Evolutionary conservation across 2,329 filamentous ascomycete species (phyloP).

Genomic region (Catunica adiposa): DNA sequence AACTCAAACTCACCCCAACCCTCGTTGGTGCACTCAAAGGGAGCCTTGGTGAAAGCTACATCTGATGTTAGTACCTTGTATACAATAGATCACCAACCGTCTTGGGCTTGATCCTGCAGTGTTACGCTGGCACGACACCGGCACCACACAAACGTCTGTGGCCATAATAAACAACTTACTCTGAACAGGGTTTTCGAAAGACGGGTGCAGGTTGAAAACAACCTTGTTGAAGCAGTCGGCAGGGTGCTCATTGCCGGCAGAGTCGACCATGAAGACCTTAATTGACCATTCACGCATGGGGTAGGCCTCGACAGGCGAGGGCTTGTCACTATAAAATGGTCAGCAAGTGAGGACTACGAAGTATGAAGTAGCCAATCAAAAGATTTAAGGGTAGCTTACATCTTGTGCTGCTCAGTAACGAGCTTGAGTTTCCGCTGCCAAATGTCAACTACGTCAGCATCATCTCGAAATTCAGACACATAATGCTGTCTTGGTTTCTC

Average conservation of each 20-base stretch:
- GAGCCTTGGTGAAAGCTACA: constrained; percentile 62
- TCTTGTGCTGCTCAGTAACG: constrained; percentile 76
- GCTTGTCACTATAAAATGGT: constrained; percentile 46
- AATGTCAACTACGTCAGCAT: constrained; percentile 19
- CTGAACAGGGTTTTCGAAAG: constrained; percentile 74
- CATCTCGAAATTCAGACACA: neutral
- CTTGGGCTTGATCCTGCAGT: neutral
- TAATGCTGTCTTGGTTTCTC: neutral
- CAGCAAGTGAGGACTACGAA: neutral
- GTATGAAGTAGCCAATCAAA: neutral
- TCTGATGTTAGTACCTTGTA: neutral
- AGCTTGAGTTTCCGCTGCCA: constrained; percentile 78
- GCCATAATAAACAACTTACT: constrained; percentile 39
- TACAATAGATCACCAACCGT: neutral
- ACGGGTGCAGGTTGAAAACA: constrained; percentile 83
- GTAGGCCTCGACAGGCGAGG: constrained; percentile 68
- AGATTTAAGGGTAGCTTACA: constrained; percentile 45
- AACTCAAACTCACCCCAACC: constrained; percentile 99
- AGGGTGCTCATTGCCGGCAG: constrained; percentile 67
- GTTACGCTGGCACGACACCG: neutral
- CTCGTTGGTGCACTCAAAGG: constrained; percentile 81
- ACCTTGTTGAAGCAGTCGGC: constrained; percentile 84
- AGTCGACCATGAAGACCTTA: constrained; percentile 67
- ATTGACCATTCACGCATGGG: constrained; percentile 90
- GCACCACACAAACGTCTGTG: neutral